Conservation (phyloP, 1,284 basidiomycete species). For the Ustanciosporium gigantosporum region DNA sequence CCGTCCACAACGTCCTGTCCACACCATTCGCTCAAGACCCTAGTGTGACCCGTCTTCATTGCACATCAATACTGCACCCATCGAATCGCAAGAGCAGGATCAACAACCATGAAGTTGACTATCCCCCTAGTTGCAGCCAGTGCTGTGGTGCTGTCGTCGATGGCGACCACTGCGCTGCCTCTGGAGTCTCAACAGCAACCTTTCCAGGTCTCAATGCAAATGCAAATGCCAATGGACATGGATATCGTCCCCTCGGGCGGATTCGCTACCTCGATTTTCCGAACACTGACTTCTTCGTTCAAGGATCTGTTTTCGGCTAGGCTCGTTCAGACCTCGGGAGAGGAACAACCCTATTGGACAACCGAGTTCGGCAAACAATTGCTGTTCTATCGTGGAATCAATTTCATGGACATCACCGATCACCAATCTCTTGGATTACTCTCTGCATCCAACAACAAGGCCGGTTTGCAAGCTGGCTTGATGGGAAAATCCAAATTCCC, state of each 20-base stretch:
- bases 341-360: conserved; percentile 45
- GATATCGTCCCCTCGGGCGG: background rate
- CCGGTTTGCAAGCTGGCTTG: too few species aligned
- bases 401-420: conserved; percentile 57
- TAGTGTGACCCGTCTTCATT: too few species aligned
- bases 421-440: conserved; percentile 15
- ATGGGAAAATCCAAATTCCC: conserved; percentile 29
- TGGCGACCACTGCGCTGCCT: background rate
- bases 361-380: conserved; percentile 48
- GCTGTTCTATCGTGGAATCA: conserved; percentile 29
- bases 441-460: conserved; percentile 1
- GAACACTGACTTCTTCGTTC: conserved; percentile 3
- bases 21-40: too few species aligned
- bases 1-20: too few species aligned
- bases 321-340: conserved; percentile 29
- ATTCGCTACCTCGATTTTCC: background rate
- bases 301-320: conserved; percentile 10
- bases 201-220: too few species aligned
- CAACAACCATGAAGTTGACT: background rate
- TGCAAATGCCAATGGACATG: too few species aligned
- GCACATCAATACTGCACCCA: too few species aligned
- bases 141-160: background rate
- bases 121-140: background rate
- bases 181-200: too few species aligned
- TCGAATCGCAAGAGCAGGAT: too few species aligned